These are phyloP conservation scores for Aspergillus proliferans DNA, from an alignment of 2,329 filamentous ascomycete genomes.

Conservation along the genomic window DNA sequence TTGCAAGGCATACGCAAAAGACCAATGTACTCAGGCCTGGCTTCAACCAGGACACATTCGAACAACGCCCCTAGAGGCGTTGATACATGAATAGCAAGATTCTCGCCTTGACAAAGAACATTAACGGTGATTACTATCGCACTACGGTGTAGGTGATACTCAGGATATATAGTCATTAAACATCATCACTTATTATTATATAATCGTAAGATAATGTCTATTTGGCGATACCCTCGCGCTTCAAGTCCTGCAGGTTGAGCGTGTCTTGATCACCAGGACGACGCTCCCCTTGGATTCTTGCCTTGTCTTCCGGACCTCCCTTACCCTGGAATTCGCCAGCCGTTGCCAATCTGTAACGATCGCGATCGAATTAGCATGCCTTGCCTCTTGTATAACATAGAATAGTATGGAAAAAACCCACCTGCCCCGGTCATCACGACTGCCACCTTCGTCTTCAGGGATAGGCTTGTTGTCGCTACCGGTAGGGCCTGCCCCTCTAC, in stretches of 20 bases:
- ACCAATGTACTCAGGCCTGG: no score
- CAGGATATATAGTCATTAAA: no score
- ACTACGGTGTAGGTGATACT: no score
- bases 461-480: slow-evolving; percentile 35
- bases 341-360: slow-evolving; percentile 23
- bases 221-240: slow-evolving; percentile 13
- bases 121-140: no score
- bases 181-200: background rate
- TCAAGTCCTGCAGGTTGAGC: slow-evolving; percentile 19
- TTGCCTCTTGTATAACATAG: background rate
- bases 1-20: no score
- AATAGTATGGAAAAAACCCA: slow-evolving; percentile 13
- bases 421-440: slow-evolving; percentile 31
- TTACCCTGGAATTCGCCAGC: slow-evolving; percentile 31
- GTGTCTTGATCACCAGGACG: slow-evolving; percentile 24
- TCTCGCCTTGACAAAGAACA: no score
- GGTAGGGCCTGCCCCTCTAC: slow-evolving; percentile 26
- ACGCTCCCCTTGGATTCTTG: slow-evolving; percentile 19
- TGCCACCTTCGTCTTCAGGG: slow-evolving; percentile 38
- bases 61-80: no score
- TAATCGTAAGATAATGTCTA: slow-evolving; percentile 10
- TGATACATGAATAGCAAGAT: no score
- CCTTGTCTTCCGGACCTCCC: slow-evolving; percentile 32
- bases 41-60: no score
- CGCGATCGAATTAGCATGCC: slow-evolving; percentile 1